Conservation (phyloP, 2,329 filamentous ascomycete species). For the Lanzia echinophila region DNA sequence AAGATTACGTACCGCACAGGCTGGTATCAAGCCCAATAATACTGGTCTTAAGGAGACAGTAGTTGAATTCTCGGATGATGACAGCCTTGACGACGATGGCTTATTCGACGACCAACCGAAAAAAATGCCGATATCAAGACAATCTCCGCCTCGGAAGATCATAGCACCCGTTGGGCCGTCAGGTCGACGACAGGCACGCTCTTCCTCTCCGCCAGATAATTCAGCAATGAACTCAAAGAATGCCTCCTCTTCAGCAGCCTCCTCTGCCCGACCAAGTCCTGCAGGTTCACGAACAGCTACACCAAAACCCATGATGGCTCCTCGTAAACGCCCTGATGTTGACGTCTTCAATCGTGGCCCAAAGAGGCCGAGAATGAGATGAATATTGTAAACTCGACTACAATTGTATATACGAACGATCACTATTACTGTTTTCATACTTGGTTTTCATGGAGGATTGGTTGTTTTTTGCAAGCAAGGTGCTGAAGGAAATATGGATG, state of each 20-base stretch:
- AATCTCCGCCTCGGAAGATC: slow-evolving; percentile 5
- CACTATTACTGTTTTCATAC: no score
- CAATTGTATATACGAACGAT: no score
- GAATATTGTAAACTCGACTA: not conserved
- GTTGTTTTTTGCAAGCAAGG: no score
- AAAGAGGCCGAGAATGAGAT: slow-evolving; percentile 10
- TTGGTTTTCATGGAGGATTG: no score
- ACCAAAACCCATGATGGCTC: slow-evolving; percentile 1
- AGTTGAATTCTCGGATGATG: slow-evolving; percentile 23
- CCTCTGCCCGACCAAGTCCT: no score
- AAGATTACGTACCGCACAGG: slow-evolving; percentile 22
- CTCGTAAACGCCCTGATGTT: not conserved
- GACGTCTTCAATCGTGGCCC: slow-evolving; percentile 11
- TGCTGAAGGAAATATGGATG: no score
- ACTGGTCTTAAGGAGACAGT: slow-evolving; percentile 12
- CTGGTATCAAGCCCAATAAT: slow-evolving; percentile 8
- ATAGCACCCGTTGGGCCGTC: not conserved
- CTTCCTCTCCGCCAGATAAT: not conserved
- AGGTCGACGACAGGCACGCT: not conserved
- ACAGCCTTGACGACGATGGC: slow-evolving; percentile 15
- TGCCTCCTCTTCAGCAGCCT: no score
- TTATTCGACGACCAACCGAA: slow-evolving; percentile 19
- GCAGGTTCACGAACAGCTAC: not conserved
- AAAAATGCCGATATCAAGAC: not conserved
- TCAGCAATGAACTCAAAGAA: no score